Percentiles rank a stretch among this genome's conserved stretches.
phyloP scores from a whole-genome alignment of 352 stramenopile species.

The Globisporangium canariense region DNA sequence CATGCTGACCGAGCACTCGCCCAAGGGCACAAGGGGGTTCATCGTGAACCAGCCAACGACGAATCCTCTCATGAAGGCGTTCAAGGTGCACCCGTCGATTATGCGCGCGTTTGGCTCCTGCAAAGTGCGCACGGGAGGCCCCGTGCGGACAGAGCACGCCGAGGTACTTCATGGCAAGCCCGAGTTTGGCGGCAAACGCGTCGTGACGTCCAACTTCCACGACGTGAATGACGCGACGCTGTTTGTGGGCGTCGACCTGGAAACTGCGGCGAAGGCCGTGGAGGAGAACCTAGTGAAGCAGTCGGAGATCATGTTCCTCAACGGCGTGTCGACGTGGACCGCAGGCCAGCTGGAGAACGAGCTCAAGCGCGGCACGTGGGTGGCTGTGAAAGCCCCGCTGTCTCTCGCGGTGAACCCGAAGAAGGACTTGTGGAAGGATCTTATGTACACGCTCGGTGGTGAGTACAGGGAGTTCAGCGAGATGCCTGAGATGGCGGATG shows the following conservation, averaged over 20 bases:
- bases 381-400: constrained; percentile 69
- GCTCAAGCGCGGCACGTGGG: constrained; percentile 65
- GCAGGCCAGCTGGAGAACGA: constrained; percentile 67
- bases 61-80: constrained; percentile 50
- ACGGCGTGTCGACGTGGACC: constrained; percentile 69
- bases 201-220: constrained; percentile 49
- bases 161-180: constrained; percentile 33
- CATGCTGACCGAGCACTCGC: constrained; percentile 64
- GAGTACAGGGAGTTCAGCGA: constrained; percentile 73
- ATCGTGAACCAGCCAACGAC: constrained; percentile 70
- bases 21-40: constrained; percentile 56
- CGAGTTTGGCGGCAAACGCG: constrained; percentile 58
- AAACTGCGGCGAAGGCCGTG: constrained; percentile 52
- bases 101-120: constrained; percentile 56
- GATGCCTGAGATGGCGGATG: constrained; percentile 54
- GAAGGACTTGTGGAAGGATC: constrained; percentile 59
- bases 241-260: constrained; percentile 69
- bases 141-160: constrained; percentile 56
- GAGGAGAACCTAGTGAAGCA: constrained; percentile 48
- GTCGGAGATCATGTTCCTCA: constrained; percentile 76
- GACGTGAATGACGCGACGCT: constrained; percentile 35
- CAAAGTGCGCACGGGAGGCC: constrained; percentile 57
- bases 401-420: constrained; percentile 63
- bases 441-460: constrained; percentile 63
- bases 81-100: constrained; percentile 59